Evolutionary conservation across 2,329 filamentous ascomycete species (phyloP).

Genomic region (Dactylellina leptospora): DNA sequence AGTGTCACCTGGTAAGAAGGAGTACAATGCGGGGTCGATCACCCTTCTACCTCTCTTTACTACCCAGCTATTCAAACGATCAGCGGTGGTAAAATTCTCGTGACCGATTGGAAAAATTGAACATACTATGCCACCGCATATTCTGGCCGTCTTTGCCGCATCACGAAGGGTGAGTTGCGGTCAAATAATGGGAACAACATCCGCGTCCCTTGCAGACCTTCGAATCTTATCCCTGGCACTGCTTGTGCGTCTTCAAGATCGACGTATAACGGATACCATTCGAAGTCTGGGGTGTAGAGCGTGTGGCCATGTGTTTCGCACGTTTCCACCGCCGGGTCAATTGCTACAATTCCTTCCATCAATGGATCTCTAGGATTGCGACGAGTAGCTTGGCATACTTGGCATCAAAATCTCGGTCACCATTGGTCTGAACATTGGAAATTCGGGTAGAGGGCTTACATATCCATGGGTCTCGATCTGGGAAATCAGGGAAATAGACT

Average conservation of each 20-base stretch:
- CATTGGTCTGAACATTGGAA: neutral
- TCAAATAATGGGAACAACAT: neutral
- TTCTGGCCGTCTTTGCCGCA: neutral
- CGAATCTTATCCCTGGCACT: slow-evolving; percentile 9
- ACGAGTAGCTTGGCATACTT: slow-evolving; percentile 11
- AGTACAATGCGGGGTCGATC: slow-evolving; percentile 1
- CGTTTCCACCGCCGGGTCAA: slow-evolving; percentile 6
- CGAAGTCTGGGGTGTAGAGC: neutral
- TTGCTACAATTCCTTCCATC: neutral
- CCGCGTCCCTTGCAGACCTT: slow-evolving; percentile 1
- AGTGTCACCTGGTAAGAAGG: slow-evolving; percentile 12
- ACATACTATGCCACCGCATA: slow-evolving; percentile 1
- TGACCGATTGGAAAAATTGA: too few species aligned
- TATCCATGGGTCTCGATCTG: slow-evolving; percentile 6
- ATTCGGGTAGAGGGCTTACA: neutral
- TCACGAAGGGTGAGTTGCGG: neutral
- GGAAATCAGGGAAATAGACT: slow-evolving; percentile 15
- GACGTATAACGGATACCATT: slow-evolving; percentile 12
- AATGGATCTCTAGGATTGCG: neutral
- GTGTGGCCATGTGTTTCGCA: slow-evolving; percentile 1
- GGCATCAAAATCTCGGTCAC: neutral
- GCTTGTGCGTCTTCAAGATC: neutral
- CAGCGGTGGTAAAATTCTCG: too few species aligned
- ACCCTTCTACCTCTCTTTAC: slow-evolving; percentile 13
- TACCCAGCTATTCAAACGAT: slow-evolving; percentile 9